Evolutionary conservation across 257 asterid genomes (phyloP).

Genomic region (Plantago major): DNA sequence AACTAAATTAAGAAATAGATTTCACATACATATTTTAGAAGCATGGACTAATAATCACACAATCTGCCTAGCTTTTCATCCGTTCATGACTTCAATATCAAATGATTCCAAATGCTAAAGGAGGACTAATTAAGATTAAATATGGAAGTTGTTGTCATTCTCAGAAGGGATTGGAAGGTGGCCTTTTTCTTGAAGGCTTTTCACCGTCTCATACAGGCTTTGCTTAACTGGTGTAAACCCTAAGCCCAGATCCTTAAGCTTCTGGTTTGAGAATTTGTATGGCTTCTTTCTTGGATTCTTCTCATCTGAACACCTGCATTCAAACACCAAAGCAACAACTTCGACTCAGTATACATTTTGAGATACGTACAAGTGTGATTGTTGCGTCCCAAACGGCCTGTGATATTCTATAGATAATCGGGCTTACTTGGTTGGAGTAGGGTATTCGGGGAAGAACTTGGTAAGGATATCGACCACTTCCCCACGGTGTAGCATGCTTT

Average conservation of each 20-base stretch:
- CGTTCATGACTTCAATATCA: too few relatives aligned
- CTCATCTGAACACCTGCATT: slow-evolving; percentile 55
- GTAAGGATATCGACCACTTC: slow-evolving; percentile 80
- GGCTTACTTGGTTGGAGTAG: slow-evolving; percentile 81
- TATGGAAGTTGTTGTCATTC: slow-evolving; percentile 10
- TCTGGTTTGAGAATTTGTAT: slow-evolving; percentile 79
- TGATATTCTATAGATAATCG: neutral
- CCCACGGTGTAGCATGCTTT: slow-evolving; percentile 87
- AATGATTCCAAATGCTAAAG: too few relatives aligned
- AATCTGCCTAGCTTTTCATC: too few relatives aligned
- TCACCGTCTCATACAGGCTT: slow-evolving; percentile 67
- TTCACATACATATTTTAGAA: too few relatives aligned
- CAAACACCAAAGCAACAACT: neutral
- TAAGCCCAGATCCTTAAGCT: slow-evolving; percentile 71
- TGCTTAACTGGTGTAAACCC: slow-evolving; percentile 83
- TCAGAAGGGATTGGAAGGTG: slow-evolving; percentile 59
- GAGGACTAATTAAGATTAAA: too few relatives aligned
- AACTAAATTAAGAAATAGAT: too few relatives aligned
- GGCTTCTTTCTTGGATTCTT: slow-evolving; percentile 18
- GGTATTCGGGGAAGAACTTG: slow-evolving; percentile 84
- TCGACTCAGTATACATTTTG: neutral
- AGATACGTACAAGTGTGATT: too few relatives aligned
- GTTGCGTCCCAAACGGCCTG: too few relatives aligned
- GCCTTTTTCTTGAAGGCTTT: slow-evolving; percentile 82
- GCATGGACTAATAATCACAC: too few relatives aligned